phyloP scores from a whole-genome alignment of 768 basidiomycete species.

The Leccinellum rugosiceps region DNA sequence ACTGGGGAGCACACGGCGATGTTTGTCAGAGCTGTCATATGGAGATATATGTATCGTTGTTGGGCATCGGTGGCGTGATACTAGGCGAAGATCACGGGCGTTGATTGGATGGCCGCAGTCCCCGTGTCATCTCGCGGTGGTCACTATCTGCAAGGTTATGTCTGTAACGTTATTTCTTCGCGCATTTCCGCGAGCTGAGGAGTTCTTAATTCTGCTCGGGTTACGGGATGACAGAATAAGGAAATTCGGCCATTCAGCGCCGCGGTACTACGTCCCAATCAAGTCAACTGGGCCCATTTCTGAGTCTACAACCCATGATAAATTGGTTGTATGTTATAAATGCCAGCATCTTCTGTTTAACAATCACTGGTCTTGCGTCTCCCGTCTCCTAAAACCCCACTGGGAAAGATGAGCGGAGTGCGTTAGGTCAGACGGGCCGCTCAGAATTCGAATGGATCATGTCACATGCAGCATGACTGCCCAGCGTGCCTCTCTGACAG shows the following conservation, averaged over 20 bases:
- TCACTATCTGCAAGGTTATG: not conserved
- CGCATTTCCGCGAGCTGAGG: not conserved
- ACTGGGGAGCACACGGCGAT: not conserved
- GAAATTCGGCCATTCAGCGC: not conserved
- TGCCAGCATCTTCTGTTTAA: not conserved
- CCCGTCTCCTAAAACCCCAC: slow-evolving; percentile 24
- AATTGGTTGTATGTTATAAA: not conserved
- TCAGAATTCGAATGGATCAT: not conserved
- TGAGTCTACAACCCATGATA: not conserved
- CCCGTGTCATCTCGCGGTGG: not conserved
- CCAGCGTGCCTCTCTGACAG: not conserved
- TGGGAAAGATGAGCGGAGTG: slow-evolving; percentile 15
- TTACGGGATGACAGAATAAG: not conserved
- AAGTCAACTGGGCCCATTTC: not conserved
- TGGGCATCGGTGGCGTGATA: slow-evolving; percentile 13
- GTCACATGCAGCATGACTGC: not conserved
- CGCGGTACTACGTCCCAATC: not conserved
- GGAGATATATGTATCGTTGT: not conserved
- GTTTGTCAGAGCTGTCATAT: slow-evolving; percentile 1
- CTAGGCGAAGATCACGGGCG: slow-evolving; percentile 23
- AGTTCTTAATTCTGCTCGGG: not conserved
- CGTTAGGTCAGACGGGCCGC: not conserved
- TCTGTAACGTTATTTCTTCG: not conserved
- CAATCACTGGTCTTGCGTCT: not conserved
- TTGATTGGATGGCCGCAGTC: slow-evolving; percentile 10